Evolutionary conservation across 2,329 filamentous ascomycete genomes (phyloP), one percentile per base, ranked within the genome.

Genomic region (Tolypocladium inflatum): DNA sequence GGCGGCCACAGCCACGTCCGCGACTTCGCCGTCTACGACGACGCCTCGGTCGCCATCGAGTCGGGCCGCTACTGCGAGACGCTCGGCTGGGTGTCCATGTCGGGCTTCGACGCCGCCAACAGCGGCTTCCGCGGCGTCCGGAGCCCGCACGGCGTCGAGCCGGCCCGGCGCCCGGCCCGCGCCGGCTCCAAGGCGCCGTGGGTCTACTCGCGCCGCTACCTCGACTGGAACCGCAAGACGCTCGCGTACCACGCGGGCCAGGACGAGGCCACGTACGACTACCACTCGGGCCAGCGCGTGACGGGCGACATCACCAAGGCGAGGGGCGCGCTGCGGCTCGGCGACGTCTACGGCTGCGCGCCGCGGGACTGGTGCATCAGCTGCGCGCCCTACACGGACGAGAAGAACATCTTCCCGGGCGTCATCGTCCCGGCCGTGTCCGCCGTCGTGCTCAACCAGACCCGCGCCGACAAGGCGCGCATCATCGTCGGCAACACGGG

Each of bases 11-110:
- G 75, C 42, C 85, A 87, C 65, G 80, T 86, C 60, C 81, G 86
- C 19, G 85, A 89, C 66, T 86, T 87, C 66, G 77, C 77, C 21
- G 80, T 86, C 2, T 86, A 83, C 61, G 85, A 89, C 65, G 77
- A 82, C 58, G 79, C 78, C 63, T 79, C 81, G 7, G 84, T 84
- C 5, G 84, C 78, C 0, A 73, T 88, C 10, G 84, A 86, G 63
- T 82, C 84, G 3, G 84, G 83, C 7, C 78, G 83, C 56, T 88
- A 87, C 69, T 88, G 85, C 66, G 85, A 89, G 71, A 88, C 85
- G 2, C 74, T 88, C 0, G 85, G 85, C 30, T 89, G 83, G 81
- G 67, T 87, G 26, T 80, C 83, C n/a, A 80, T 88, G 71, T 79
- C 78, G 55, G 85, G 85, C 19, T 80, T 88, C 62, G 68, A 79